Evolutionary conservation across 2,329 filamentous ascomycete genomes (phyloP), one percentile per base, ranked within the genome.

Genomic region (Pseudocercospora vitis): DNA sequence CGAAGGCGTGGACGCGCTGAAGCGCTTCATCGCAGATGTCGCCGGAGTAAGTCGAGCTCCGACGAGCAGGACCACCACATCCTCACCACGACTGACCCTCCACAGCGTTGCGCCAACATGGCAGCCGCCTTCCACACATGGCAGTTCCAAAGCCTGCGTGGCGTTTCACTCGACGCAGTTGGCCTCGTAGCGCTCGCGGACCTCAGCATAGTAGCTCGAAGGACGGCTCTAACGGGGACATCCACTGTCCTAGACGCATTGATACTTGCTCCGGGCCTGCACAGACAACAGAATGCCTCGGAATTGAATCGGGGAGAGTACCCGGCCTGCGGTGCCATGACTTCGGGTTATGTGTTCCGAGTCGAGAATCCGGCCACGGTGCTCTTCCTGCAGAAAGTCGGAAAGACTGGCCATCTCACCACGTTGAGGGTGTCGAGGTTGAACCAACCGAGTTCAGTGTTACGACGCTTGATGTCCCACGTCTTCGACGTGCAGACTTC

Each of bases 161-260:
- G 14, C n/a, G 9, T 26, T 8, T 57, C 19, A 50, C 59, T 49
- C 32, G 60, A 63, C 28, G 75, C 80, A 1, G 76, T 77, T 7
- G 82, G 81, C 6, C 74, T 85, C 7, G 69, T 85, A 18, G 80
- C 79, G 6, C 76, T 86, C 12, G 82, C 82, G 3, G 81, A 85
- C 55, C 74, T 85, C 32, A 73, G 74, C 29, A 82, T 79, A 2
- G 73, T 84, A 21, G 78, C 80, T 4, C 72, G 78, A 42, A 76
- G 81, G 5, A 85, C 82, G 2, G 77, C 75, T 12, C 73, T 84
- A 39, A 77, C 75, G 2, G 82, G 82, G 21, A 80, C 79, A 2
- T 78, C 81, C 1, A 78, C 76, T 2, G 80, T 79, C 72, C 70
- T 82, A 0, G 83, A 85, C 64, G 71, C 72, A 6, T 71, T 86